Base-by-base conservation (phyloP, 192 early-diverging fungal species). In the Paraglomus brasilianum region DNA sequence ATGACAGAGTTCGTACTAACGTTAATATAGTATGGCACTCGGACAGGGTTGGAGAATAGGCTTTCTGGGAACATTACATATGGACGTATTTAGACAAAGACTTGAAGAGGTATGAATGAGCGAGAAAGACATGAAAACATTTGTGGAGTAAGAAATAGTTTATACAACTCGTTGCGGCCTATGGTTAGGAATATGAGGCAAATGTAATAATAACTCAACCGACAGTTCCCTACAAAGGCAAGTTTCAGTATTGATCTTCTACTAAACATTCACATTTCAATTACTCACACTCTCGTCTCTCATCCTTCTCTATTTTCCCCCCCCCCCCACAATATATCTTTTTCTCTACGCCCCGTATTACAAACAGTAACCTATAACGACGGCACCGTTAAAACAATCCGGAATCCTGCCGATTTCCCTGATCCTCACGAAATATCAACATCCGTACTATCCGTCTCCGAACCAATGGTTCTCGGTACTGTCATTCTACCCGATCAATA, bases 31-130 rank as follows among this genome's bases (percentile, higher is more conserved):
- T 72, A 83, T 75, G 17, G 93, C 95, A 21, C 70, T 98, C 24
- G 96, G 96, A 3, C 96, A 98, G 77, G 96, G 96, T 4, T 98
- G 94, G 87, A 85, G 96, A 2, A 77, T 98, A 19, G 96, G 96
- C 9, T 98, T 98, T 62, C 72, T 98, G 58, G 96, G 96, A 17
- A 97, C 94, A 0, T 71, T 98, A 41, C 96, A 98, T 69, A 96
- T 97, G 96, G 96, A 98, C 76, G 96, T 98, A 36, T 98, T 98
- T 72, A 78, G 92, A 15, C 94, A 98, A 74, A 82, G 96, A 14
- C 78, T 98, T 39, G 95, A 92, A 61, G 87, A 92, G 71, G 85
- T 86, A 79, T 43, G 51, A 17, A 42, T 2, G 17, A 44, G 8
- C 30, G 30, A 48, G 13, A 48, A 48, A 13, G 47, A 17, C 47